A percentile compares a stretch with the other conserved stretches of the same genome.
Evolutionary conservation across 495 filamentous ascomycete species (phyloP).

Genomic region (Wilcoxina mikolae): DNA sequence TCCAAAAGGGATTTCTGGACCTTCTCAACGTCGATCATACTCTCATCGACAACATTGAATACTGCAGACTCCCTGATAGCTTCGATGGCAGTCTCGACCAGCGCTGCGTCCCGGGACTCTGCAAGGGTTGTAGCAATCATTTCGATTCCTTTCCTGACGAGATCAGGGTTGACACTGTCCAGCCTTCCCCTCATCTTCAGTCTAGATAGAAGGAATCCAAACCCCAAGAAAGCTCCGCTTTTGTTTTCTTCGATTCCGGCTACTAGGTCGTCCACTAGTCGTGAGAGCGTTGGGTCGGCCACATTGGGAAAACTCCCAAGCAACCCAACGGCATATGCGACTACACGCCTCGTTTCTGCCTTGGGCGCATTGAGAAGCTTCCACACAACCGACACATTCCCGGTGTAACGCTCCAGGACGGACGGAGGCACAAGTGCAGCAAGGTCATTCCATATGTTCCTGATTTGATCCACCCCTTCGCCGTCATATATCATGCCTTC

Average conservation of each 20-base stretch:
- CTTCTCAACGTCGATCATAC: constrained; percentile 15
- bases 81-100: constrained; percentile 46
- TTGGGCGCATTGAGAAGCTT: constrained; percentile 14
- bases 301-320: constrained; percentile 50
- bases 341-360: constrained; percentile 30
- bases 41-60: constrained; percentile 40
- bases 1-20: constrained; percentile 45
- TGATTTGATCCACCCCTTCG: constrained; percentile 25
- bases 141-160: constrained; percentile 31
- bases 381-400: background rate
- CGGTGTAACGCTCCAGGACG: background rate
- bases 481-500: constrained; percentile 42
- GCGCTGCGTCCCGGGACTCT: constrained; percentile 39
- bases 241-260: constrained; percentile 28
- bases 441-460: constrained; percentile 20
- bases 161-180: constrained; percentile 27
- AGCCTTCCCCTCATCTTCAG: constrained; percentile 36
- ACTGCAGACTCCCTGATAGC: constrained; percentile 64
- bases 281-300: constrained; percentile 27
- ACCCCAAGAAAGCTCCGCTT: constrained; percentile 41
- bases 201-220: constrained; percentile 47
- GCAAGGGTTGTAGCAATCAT: constrained; percentile 37
- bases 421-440: constrained; percentile 16
- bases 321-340: constrained; percentile 62
- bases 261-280: constrained; percentile 34